A percentile compares a stretch with the other conserved stretches of the same genome.
Evolutionary conservation across 306 rosid genomes (phyloP).

Genomic region (Quercus agrifolia): DNA sequence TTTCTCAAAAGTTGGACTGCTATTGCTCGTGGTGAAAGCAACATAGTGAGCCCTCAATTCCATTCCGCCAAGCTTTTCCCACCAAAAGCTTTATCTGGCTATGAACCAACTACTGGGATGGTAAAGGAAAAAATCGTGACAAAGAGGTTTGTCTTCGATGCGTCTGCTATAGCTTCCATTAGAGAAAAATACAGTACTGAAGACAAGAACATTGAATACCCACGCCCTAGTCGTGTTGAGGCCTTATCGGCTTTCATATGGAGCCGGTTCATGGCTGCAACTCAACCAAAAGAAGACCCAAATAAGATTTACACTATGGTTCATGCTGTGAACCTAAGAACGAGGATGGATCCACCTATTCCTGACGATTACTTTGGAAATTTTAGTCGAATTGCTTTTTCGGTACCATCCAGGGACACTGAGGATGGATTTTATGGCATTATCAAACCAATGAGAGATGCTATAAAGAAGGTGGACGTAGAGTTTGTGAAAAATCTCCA

Average conservation of each 20-base stretch:
- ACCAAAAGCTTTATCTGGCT: conserved; percentile 1
- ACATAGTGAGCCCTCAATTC: background rate
- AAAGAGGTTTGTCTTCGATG: conserved; percentile 17
- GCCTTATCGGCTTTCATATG: conserved; percentile 8
- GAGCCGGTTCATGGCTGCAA: background rate
- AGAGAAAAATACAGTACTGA: background rate
- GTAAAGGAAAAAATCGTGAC: conserved; percentile 2
- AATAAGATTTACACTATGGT: background rate
- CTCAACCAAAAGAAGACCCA: background rate
- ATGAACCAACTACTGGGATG: conserved; percentile 1
- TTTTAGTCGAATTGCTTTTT: background rate
- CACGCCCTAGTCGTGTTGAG: background rate
- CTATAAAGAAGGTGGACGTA: background rate
- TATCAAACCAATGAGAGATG: background rate
- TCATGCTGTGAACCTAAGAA: conserved; percentile 15
- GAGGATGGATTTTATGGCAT: background rate
- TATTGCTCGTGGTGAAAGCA: background rate
- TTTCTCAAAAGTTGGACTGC: conserved; percentile 27
- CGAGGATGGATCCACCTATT: background rate
- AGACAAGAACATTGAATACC: too few relatives aligned
- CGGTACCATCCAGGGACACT: background rate
- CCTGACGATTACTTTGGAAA: background rate
- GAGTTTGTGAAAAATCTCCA: background rate
- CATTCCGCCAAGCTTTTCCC: conserved; percentile 12
- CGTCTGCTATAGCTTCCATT: conserved; percentile 5